phyloP scores from a whole-genome alignment of 177 flowering plant genomes.

The Tripterygium wilfordii region DNA sequence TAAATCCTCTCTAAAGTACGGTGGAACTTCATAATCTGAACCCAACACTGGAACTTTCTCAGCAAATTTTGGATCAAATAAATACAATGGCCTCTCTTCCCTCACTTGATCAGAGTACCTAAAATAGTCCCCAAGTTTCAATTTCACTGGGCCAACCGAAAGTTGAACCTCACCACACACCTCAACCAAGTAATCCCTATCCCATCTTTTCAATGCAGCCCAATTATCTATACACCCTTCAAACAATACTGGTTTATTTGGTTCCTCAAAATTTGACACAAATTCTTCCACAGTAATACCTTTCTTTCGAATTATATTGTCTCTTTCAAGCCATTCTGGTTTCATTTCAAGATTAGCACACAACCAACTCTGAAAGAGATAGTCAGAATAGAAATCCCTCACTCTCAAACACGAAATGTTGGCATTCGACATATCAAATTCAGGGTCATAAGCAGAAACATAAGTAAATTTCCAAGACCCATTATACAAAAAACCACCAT shows the following conservation, averaged over 20 bases:
- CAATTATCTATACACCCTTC: constrained; percentile 87
- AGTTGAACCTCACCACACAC: constrained; percentile 55
- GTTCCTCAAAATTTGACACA: constrained; percentile 62
- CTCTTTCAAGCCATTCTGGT: constrained; percentile 85
- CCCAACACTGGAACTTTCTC: constrained; percentile 78
- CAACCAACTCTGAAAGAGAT: constrained; percentile 96
- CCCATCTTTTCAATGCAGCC: constrained; percentile 79
- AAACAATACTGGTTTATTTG: constrained; percentile 85
- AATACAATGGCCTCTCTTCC: constrained; percentile 94
- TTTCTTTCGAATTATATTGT: constrained; percentile 61
- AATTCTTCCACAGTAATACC: constrained; percentile 83
- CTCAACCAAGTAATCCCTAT: constrained; percentile 59
- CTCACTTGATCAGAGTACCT: constrained; percentile 67
- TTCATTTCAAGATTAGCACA: constrained; percentile 98
- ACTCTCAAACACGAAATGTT: constrained; percentile 34
- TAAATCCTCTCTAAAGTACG: constrained; percentile 80
- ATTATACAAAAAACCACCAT: constrained; percentile 50
- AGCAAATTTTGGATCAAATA: constrained; percentile 90
- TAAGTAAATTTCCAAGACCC: constrained; percentile 83
- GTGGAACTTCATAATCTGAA: constrained; percentile 75
- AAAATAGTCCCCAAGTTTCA: constrained; percentile 78
- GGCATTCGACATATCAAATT: constrained; percentile 12
- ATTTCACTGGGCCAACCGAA: constrained; percentile 85
- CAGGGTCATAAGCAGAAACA: constrained; percentile 29
- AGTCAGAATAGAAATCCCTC: constrained; percentile 90